Base-by-base conservation (phyloP, 257 asterid genomes). In the Solanum chiquidenum region DNA sequence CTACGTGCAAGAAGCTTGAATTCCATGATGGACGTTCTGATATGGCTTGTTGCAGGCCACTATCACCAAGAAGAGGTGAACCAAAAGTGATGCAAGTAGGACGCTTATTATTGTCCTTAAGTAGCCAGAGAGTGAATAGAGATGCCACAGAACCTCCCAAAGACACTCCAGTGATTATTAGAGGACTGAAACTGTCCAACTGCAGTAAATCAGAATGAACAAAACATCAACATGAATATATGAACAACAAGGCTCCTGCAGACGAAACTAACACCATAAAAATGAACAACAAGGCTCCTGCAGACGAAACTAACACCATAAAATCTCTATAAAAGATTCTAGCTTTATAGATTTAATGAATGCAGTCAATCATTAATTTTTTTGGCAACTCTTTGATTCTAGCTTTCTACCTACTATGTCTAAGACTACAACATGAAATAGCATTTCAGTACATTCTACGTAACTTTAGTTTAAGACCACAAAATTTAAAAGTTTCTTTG, bases 51-150 rank as follows among this genome's bases (percentile, higher is more conserved):
- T 86, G 90, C 79, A 90, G 66, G n/a, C 46, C 49, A 10, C 68
- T 49, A 74, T 90, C 90, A 38, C 92, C 92, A 60, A 90, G 79
- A n/a, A 90, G 76, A 16, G 89, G 90, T 10, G 92, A 88, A 42
- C 90, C 90, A 31, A 90, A 90, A 31, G 92, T 87, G 92, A 90
- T 46, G 86, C 92, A 90, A 83, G 89, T 87, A 16, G 90, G 92
- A 12, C 34, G 85, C 77, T 74, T 90, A 27, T 60, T 66, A 31
- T 77, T 86, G 71, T 87, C 86, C 44, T 84, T 62, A 62, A 90
- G 92, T 60, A 88, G 77, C 90, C 92, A 90, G 46, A 90, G 85
- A 76, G 92, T 88, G 88, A 90, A 90, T 12, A 90, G 89, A 58
- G 88, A 90, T 86, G 92, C 90, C 58, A 90, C 49, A 9, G 92